Evolutionary conservation across 2,329 filamentous ascomycete species (phyloP).

Genomic region (Fusarium oxysporum): DNA sequence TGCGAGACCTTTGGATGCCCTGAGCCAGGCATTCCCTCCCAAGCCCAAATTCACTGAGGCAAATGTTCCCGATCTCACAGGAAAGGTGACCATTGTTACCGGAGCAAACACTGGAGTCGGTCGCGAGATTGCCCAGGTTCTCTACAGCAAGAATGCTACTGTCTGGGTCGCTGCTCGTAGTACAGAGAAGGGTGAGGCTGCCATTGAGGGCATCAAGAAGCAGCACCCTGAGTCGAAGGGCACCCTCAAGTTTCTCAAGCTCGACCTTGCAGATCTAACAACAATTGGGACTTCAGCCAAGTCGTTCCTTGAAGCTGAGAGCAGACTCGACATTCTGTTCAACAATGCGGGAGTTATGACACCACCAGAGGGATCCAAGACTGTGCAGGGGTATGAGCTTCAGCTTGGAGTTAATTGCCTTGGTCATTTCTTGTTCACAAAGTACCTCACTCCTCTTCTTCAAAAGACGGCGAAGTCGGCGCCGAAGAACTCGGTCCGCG

Average conservation of each 20-base stretch:
- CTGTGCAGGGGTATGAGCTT: conserved; percentile 56
- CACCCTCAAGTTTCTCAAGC: conserved; percentile 55
- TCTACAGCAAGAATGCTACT: conserved; percentile 65
- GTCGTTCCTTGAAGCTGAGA: conserved; percentile 47
- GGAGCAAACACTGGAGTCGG: conserved; percentile 59
- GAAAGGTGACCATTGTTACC: conserved; percentile 68
- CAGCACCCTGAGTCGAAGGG: conserved; percentile 53
- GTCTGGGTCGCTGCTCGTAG: conserved; percentile 67
- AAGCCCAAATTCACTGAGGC: conserved; percentile 53
- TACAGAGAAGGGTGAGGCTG: conserved; percentile 56
- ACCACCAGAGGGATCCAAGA: conserved; percentile 54
- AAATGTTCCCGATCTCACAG: conserved; percentile 70
- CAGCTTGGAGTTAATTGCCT: conserved; percentile 57
- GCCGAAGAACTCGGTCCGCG: conserved; percentile 46
- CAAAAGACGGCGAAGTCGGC: conserved; percentile 49
- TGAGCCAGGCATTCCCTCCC: conserved; percentile 40
- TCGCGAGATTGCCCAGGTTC: conserved; percentile 62
- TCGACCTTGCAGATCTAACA: conserved; percentile 58
- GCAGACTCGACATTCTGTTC: conserved; percentile 54
- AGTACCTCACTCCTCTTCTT: conserved; percentile 53
- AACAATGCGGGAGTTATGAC: conserved; percentile 61
- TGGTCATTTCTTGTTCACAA: conserved; percentile 56
- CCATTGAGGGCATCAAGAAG: conserved; percentile 58
- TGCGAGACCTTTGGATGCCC: conserved; percentile 22
- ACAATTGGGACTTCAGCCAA: conserved; percentile 50